Evolutionary conservation across 2,329 filamentous ascomycete genomes (phyloP).

Genomic region (Aspergillus vadensis): DNA sequence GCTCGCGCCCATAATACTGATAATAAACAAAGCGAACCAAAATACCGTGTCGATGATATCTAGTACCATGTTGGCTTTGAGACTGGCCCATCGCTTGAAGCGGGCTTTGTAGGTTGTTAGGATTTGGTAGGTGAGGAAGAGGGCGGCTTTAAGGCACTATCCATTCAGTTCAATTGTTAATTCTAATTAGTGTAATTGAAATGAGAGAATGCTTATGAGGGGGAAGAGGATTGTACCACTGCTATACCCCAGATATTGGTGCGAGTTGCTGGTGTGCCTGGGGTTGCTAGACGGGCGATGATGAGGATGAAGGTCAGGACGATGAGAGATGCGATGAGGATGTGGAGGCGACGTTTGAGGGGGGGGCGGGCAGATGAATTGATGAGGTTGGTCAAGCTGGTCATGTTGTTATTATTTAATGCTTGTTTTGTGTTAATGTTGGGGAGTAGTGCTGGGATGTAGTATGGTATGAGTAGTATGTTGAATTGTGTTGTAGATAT

Average conservation of each 20-base stretch:
- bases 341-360: conserved; percentile 18
- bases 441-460: too few species aligned
- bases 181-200: too few species aligned
- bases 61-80: conserved; percentile 25
- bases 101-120: conserved; percentile 19
- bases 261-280: conserved; percentile 19
- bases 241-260: conserved; percentile 27
- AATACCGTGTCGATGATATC: conserved; percentile 29
- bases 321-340: conserved; percentile 15
- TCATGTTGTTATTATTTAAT: neutral
- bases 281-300: conserved; percentile 24
- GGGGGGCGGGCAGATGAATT: neutral
- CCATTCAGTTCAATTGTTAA: neutral
- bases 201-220: too few species aligned
- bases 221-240: conserved; percentile 8
- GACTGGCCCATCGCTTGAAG: conserved; percentile 27
- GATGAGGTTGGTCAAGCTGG: neutral
- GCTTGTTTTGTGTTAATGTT: neutral
- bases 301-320: conserved; percentile 20
- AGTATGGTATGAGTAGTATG: too few species aligned
- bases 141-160: conserved; percentile 26
- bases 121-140: conserved; percentile 27
- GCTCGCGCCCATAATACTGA: conserved; percentile 22
- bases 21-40: conserved; percentile 29
- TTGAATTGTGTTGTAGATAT: neutral